Percentiles rank a stretch among this genome's conserved stretches.
Conservation (phyloP, 2,329 filamentous ascomycete genomes). For the Tolypocladium endophyticum region DNA sequence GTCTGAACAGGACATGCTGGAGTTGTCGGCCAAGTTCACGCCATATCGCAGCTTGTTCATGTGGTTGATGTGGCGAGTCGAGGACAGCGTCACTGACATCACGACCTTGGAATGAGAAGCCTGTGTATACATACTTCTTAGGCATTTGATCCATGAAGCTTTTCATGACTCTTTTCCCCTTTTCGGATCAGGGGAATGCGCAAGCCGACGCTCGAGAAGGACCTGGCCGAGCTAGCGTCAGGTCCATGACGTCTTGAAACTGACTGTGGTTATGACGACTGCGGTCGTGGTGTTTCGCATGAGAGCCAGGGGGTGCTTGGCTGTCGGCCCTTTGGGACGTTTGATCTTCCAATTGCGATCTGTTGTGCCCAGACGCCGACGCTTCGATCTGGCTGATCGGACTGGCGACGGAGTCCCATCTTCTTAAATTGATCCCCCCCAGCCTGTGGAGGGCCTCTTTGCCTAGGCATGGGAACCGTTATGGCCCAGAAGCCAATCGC, state of each 20-base stretch:
- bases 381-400: neutral
- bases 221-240: neutral
- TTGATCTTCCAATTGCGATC: neutral
- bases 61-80: conserved; percentile 97
- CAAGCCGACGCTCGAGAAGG: neutral
- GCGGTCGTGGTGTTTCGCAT: neutral
- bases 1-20: conserved; percentile 84
- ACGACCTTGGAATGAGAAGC: conserved; percentile 39
- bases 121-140: neutral
- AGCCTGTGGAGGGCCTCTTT: neutral
- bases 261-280: neutral
- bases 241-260: neutral
- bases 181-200: neutral
- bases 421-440: neutral
- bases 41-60: conserved; percentile 91
- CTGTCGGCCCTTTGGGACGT: neutral
- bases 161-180: neutral
- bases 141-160: neutral
- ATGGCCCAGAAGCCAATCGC: neutral
- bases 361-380: neutral
- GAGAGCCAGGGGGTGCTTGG: neutral
- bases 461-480: neutral
- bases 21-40: conserved; percentile 66
- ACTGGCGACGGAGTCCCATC: neutral
- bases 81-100: conserved; percentile 56